These are phyloP conservation scores for Ensete ventricosum DNA, from an alignment of 176 grass and related monocot species.

Conservation along the genomic window DNA sequence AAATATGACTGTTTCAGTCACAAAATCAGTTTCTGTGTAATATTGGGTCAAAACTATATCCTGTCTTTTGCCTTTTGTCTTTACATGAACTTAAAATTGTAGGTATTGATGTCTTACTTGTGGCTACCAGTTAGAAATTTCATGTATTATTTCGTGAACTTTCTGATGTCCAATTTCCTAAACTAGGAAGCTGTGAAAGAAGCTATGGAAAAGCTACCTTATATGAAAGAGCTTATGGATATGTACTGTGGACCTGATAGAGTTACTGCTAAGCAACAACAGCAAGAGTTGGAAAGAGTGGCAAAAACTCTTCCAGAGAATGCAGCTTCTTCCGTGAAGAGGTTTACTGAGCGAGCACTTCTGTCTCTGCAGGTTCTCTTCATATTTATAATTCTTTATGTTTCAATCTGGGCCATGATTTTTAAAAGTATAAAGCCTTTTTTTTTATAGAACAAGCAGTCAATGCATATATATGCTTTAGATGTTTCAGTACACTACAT, in stretches of 20 bases:
- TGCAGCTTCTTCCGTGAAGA: constrained; percentile 69
- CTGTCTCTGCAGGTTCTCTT: constrained; percentile 69
- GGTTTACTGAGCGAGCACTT: constrained; percentile 65
- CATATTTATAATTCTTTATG: constrained; percentile 19
- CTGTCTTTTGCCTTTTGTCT: no score
- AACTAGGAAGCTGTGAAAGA: constrained; percentile 56
- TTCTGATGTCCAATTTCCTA: neutral
- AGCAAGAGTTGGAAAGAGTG: constrained; percentile 70
- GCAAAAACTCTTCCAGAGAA: constrained; percentile 63
- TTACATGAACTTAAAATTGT: no score
- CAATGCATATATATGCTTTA: no score
- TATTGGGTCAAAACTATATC: no score
- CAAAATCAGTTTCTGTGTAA: no score
- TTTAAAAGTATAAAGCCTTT: neutral
- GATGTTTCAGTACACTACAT: no score
- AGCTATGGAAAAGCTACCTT: constrained; percentile 40
- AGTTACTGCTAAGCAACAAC: constrained; percentile 85
- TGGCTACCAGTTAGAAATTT: no score
- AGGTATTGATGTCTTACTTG: no score
- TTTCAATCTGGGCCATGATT: neutral
- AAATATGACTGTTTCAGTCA: no score
- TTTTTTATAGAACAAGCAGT: neutral
- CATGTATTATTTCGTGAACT: no score
- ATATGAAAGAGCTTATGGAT: constrained; percentile 69
- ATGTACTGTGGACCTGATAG: constrained; percentile 57